phyloP scores from a whole-genome alignment of 2,329 filamentous ascomycete genomes.

The Alternaria panax region DNA sequence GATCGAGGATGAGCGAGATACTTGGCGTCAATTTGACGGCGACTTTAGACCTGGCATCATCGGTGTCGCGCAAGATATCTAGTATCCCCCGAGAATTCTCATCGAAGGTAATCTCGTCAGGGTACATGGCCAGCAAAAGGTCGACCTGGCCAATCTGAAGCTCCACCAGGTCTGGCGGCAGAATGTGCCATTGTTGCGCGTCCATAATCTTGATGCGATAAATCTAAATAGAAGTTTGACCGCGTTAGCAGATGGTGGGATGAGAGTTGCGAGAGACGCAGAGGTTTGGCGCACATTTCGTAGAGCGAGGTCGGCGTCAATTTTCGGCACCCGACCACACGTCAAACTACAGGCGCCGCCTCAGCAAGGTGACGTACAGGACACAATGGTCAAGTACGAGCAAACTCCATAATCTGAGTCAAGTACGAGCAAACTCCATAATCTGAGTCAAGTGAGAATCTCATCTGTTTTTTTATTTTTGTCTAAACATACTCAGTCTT shows the following conservation, averaged over 20 bases:
- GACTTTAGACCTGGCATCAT: neutral
- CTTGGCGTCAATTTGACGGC: constrained; percentile 9
- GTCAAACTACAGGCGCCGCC: constrained; percentile 1
- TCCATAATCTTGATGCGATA: neutral
- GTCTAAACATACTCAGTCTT: neutral
- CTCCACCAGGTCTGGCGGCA: constrained; percentile 35
- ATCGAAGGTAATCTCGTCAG: constrained; percentile 28
- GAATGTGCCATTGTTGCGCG: constrained; percentile 21
- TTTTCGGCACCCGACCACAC: constrained; percentile 17
- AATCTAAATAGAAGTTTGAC: neutral
- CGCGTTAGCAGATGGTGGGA: neutral
- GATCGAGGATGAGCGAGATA: constrained; percentile 20
- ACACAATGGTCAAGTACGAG: neutral
- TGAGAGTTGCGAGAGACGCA: neutral
- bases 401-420: neutral
- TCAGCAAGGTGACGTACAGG: neutral
- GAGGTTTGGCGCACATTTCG: neutral
- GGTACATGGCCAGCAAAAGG: constrained; percentile 40
- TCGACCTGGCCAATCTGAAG: constrained; percentile 41
- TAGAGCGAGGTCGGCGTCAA: constrained; percentile 9
- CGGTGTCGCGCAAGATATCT: constrained; percentile 16
- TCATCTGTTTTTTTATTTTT: neutral
- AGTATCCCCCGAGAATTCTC: constrained; percentile 13
- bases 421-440: neutral
- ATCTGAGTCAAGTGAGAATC: neutral